Conservation (phyloP, 106 monocot genomes). For the Dendrobium chrysotoxum region DNA sequence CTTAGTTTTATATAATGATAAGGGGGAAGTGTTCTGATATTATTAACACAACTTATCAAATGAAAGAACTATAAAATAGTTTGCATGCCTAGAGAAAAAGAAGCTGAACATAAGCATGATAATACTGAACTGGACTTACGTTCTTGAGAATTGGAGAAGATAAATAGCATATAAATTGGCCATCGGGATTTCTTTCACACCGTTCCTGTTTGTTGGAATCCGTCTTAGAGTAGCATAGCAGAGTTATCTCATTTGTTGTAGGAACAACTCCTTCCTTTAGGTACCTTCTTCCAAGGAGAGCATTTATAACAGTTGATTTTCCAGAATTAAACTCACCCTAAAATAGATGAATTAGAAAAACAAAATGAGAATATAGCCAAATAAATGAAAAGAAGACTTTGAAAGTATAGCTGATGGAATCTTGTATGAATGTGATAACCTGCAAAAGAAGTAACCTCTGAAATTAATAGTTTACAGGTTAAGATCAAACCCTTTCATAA, state of each 20-base stretch:
- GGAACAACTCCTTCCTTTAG: constrained; percentile 93
- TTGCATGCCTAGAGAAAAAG: not conserved
- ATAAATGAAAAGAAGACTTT: not conserved
- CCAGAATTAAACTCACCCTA: constrained; percentile 99
- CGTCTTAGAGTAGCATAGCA: constrained; percentile 72
- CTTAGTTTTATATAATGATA: not conserved
- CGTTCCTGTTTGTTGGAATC: constrained; percentile 52
- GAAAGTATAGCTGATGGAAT: not conserved
- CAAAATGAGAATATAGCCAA: not conserved
- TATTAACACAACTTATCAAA: not conserved
- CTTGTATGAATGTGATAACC: not conserved
- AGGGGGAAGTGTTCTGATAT: not conserved
- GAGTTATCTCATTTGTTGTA: constrained; percentile 94
- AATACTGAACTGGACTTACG: constrained; percentile 40
- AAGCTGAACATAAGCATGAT: not conserved
- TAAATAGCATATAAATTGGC: constrained; percentile 85
- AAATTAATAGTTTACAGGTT: not conserved
- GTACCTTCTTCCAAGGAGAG: constrained; percentile 86
- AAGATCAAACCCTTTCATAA: not conserved
- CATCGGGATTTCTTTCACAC: constrained; percentile 91
- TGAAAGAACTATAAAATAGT: not conserved
- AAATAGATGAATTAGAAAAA: constrained; percentile 3
- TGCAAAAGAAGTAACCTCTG: not conserved
- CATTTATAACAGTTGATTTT: constrained; percentile 95
- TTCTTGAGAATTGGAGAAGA: constrained; percentile 78